phyloP scores from a whole-genome alignment of 257 asterid species.

The Voacanga thouarsii region DNA sequence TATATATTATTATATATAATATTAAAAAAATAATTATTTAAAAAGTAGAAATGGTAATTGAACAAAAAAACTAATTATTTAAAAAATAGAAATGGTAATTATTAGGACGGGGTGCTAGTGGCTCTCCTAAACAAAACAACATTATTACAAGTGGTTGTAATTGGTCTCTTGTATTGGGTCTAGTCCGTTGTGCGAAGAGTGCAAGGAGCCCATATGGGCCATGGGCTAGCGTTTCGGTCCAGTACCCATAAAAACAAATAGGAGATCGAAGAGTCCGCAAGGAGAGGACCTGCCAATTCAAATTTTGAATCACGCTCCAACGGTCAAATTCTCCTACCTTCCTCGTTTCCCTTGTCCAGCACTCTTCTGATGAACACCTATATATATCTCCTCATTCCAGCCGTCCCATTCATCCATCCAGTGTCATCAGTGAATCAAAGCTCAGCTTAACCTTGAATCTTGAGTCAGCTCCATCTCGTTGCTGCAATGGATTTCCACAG shows the following conservation, averaged over 20 bases:
- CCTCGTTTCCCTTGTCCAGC: slow-evolving; percentile 1
- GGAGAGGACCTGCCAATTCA: slow-evolving; percentile 12
- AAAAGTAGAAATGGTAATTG: too few species aligned
- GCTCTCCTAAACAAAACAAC: too few species aligned
- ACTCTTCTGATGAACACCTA: neutral
- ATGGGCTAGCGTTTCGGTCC: neutral
- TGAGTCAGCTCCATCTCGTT: slow-evolving; percentile 6
- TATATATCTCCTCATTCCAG: slow-evolving; percentile 17
- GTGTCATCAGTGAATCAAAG: neutral
- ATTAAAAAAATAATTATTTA: too few species aligned
- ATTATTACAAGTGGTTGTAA: too few species aligned
- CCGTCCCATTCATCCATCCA: slow-evolving; percentile 14
- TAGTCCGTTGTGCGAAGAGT: neutral
- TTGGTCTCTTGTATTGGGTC: too few species aligned
- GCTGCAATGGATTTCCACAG: slow-evolving; percentile 53
- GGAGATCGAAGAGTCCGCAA: neutral
- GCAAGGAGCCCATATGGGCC: neutral
- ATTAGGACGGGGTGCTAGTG: too few species aligned
- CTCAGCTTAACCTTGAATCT: neutral
- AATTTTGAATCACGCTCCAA: slow-evolving; percentile 50
- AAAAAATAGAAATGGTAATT: too few species aligned
- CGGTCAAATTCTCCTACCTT: slow-evolving; percentile 34
- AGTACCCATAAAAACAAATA: neutral
- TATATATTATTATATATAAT: too few species aligned
- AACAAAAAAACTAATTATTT: too few species aligned